These are phyloP conservation scores for Zalaria sp. DNA, from an alignment of 2,329 filamentous ascomycete species.

Conservation along the genomic window DNA sequence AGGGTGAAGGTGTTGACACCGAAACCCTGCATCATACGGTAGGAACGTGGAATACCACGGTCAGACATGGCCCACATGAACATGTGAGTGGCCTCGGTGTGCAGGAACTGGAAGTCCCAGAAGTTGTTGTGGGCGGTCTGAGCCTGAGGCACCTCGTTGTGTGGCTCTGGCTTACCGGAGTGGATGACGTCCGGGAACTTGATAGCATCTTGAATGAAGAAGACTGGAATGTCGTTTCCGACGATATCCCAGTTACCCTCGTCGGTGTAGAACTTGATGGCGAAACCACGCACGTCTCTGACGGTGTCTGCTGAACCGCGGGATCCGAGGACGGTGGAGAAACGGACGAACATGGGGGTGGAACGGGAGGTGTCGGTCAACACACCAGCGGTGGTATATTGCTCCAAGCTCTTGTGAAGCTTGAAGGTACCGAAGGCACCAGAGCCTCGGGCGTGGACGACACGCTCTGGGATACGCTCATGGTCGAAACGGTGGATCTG, in stretches of 20 bases:
- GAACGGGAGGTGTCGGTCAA: slow-evolving; percentile 54
- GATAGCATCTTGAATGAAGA: slow-evolving; percentile 63
- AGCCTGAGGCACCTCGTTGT: slow-evolving; percentile 57
- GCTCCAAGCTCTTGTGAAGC: slow-evolving; percentile 46
- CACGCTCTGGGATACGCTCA: slow-evolving; percentile 53
- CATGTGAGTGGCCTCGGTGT: slow-evolving; percentile 64
- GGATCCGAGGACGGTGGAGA: slow-evolving; percentile 65
- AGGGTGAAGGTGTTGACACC: slow-evolving; percentile 69
- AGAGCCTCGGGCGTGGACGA: slow-evolving; percentile 52
- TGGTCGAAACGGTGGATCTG: slow-evolving; percentile 66
- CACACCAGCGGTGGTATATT: slow-evolving; percentile 49
- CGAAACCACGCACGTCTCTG: slow-evolving; percentile 70
- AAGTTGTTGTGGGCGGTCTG: slow-evolving; percentile 62
- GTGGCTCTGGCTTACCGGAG: slow-evolving; percentile 53
- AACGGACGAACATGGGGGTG: slow-evolving; percentile 57
- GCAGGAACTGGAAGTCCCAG: slow-evolving; percentile 58
- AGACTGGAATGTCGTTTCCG: slow-evolving; percentile 61
- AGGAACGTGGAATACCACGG: slow-evolving; percentile 57
- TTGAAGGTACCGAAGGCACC: slow-evolving; percentile 55
- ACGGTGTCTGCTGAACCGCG: slow-evolving; percentile 68
- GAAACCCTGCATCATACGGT: slow-evolving; percentile 76
- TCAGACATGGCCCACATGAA: slow-evolving; percentile 70
- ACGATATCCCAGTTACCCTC: slow-evolving; percentile 59
- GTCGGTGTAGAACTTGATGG: slow-evolving; percentile 62
- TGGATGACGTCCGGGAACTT: slow-evolving; percentile 58